Evolutionary conservation across 306 rosid species (phyloP), one percentile per base, ranked within the genome.

Genomic region (Prinsepia uniflora): DNA sequence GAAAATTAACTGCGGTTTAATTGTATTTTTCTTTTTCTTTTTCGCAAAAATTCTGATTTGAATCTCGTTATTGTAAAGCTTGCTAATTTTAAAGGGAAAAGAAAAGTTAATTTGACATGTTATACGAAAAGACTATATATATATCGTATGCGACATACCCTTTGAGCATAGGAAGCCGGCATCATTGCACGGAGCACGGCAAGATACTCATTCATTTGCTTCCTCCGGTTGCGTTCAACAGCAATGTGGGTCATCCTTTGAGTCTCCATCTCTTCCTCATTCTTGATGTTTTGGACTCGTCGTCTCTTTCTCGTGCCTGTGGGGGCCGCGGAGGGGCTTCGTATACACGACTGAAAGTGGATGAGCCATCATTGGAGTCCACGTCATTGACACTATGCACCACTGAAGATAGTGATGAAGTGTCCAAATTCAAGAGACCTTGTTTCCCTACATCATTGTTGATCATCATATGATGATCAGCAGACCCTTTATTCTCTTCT

Each of bases 171-270:
- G 63, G 79, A 68, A 68, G 81, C 52, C 11, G 84, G 84, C 76
- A 81, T 81, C 75, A 77, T 81, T 46, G 84, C 68, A 36, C 79
- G 81, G n/a, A 81, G 78, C 12, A 30, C 54, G 17, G 73, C 42
- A 54, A 81, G 79, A 64, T 72, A 76, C 52, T 76, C 79, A 67
- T 81, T 81, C 81, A 81, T 77, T 61, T 72, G 81, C 65, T 64
- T 81, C 52, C 84, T 68, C 52, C 84, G 64, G 40, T 81, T 81
- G 58, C 84, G 84, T 48, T 81, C 84, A 13, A 81, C 81, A 42
- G 72, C 76, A 65, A 81, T 81, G 79, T 81, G 84, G 4, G 69
- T 81, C 76, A 76, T 81, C 70, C 84, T 74, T 67, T 76, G 84
- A 57, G 56, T 68, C 79, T 81, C 84, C 40, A 76, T 49, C 45